These are phyloP conservation scores for Ilex paraguariensis DNA, from an alignment of 305 asterid species.

Conservation along the genomic window DNA sequence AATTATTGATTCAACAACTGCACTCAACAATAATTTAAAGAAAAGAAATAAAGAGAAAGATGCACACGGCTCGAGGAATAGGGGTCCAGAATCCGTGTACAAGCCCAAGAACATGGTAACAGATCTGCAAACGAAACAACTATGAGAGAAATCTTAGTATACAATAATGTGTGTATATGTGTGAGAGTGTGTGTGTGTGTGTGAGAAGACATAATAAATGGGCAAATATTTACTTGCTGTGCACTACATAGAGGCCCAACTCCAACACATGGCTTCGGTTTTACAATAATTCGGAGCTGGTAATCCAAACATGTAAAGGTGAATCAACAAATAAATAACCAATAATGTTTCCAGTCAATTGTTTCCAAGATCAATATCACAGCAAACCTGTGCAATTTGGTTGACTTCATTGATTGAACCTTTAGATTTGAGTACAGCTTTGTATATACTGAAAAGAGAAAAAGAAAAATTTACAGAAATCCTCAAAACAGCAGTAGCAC, in stretches of 20 bases:
- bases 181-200: not conserved
- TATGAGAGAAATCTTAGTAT: conserved; percentile 12
- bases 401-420: conserved; percentile 82
- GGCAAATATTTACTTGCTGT: conserved; percentile 60
- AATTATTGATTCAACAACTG: not conserved
- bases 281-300: conserved; percentile 83
- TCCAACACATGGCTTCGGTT: conserved; percentile 83
- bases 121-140: conserved; percentile 45
- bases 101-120: conserved; percentile 94
- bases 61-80: conserved; percentile 82
- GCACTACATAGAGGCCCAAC: conserved; percentile 83
- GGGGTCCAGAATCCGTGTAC: conserved; percentile 96
- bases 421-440: conserved; percentile 64
- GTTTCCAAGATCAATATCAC: conserved; percentile 19
- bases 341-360: conserved; percentile 16
- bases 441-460: conserved; percentile 64
- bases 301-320: conserved; percentile 22
- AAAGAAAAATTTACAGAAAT: conserved; percentile 7
- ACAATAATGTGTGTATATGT: not conserved
- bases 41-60: conserved; percentile 9
- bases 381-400: conserved; percentile 82
- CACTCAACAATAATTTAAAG: not conserved
- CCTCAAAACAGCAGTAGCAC: conserved; percentile 11
- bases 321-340: conserved; percentile 10
- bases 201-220: not conserved